Evolutionary conservation across 1,139 yeast genomes (phyloP).

Genomic region (Geotrichum histeridarum): DNA sequence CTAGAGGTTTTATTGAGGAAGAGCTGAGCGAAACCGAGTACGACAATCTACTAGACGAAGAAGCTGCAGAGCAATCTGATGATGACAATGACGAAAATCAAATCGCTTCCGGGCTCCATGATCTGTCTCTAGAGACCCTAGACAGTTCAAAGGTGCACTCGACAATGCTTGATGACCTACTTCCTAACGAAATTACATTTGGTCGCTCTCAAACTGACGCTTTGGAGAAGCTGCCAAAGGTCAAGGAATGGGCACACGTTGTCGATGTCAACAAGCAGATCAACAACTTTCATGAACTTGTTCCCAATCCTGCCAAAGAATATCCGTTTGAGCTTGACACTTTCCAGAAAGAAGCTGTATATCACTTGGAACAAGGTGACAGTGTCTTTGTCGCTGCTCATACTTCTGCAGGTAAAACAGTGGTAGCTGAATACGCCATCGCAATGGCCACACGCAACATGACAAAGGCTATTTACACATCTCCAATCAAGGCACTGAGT

Average conservation of each 20-base stretch:
- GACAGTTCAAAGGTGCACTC: constrained; percentile 19
- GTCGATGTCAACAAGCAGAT: constrained; percentile 81
- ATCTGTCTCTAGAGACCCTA: constrained; percentile 14
- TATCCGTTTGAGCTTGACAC: constrained; percentile 95
- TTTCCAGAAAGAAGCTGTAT: constrained; percentile 94
- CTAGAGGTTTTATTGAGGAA: constrained; percentile 55
- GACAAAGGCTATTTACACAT: constrained; percentile 92
- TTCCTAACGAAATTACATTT: constrained; percentile 61
- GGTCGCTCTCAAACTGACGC: constrained; percentile 38
- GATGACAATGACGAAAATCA: constrained; percentile 17
- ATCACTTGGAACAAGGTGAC: constrained; percentile 93
- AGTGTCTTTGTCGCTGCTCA: constrained; percentile 98
- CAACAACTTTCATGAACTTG: constrained; percentile 77
- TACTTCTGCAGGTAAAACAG: constrained; percentile 98
- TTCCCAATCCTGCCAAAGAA: constrained; percentile 86
- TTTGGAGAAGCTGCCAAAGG: constrained; percentile 29
- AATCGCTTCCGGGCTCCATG: constrained; percentile 7
- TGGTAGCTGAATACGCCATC: constrained; percentile 97
- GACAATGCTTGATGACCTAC: constrained; percentile 62
- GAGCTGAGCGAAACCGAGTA: constrained; percentile 32
- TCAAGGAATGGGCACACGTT: constrained; percentile 88
- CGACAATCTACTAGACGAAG: constrained; percentile 17
- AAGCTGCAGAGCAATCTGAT: constrained; percentile 18
- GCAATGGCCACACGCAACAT: constrained; percentile 87
- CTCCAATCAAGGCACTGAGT: constrained; percentile 94